These are phyloP conservation scores for Acacia crassicarpa DNA, from an alignment of 306 rosid species.

Conservation along the genomic window DNA sequence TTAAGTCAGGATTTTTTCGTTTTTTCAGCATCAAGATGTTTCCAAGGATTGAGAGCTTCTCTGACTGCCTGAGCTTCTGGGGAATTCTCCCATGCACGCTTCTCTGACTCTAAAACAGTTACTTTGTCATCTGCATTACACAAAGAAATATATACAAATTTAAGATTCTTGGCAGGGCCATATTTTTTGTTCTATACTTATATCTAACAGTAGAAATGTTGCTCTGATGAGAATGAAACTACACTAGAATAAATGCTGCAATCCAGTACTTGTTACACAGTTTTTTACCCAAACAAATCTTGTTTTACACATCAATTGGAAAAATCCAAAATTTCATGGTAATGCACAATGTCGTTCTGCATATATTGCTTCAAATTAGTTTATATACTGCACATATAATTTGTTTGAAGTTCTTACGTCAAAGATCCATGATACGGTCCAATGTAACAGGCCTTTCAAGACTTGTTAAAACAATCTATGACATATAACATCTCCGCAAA, in stretches of 20 bases:
- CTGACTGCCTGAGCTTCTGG: slow-evolving; percentile 50
- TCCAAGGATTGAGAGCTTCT: slow-evolving; percentile 2
- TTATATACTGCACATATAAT: not conserved
- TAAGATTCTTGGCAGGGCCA: not conserved
- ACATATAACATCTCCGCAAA: not conserved
- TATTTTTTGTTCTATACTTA: not conserved
- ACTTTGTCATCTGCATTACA: slow-evolving; percentile 61
- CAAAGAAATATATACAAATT: not conserved
- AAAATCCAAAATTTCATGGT: not conserved
- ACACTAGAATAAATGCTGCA: not conserved
- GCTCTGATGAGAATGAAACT: not conserved
- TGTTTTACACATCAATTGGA: not conserved
- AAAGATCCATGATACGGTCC: not conserved
- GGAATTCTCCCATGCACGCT: slow-evolving; percentile 56
- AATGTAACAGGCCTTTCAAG: not conserved
- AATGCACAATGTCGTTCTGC: not conserved
- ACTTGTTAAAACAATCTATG: not conserved
- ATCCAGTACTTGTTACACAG: not conserved
- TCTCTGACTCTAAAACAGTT: slow-evolving; percentile 62
- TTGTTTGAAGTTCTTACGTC: not conserved
- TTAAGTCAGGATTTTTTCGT: not conserved
- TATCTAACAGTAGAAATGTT: not conserved
- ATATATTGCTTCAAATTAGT: not conserved
- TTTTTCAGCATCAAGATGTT: slow-evolving; percentile 7
- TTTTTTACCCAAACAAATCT: not conserved